Evolutionary conservation across 805 yeast genomes (phyloP).

Genomic region (Wickerhamiella cacticola): DNA sequence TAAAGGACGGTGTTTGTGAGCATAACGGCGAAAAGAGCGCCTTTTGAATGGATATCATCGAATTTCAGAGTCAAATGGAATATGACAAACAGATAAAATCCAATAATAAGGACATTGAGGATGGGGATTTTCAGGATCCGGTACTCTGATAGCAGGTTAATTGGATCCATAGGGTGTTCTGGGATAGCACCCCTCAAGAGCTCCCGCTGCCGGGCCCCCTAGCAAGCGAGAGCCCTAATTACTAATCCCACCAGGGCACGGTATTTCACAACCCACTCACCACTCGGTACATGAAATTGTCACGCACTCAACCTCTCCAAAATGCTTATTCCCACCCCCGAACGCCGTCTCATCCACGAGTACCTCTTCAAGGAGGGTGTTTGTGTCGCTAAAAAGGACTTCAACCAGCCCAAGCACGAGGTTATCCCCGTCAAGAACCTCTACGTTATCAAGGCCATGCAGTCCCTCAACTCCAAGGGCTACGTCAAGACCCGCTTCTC

Average conservation of each 20-base stretch:
- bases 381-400: slow-evolving; percentile 98
- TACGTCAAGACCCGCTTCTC: slow-evolving; percentile 99
- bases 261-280: slow-evolving; percentile 9
- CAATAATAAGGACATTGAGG: slow-evolving; percentile 29
- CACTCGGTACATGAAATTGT: neutral
- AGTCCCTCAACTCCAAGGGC: slow-evolving; percentile 97
- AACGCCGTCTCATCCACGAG: slow-evolving; percentile 98
- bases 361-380: slow-evolving; percentile 99
- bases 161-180: neutral
- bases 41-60: slow-evolving; percentile 38
- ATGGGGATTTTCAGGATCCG: slow-evolving; percentile 26
- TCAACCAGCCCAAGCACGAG: slow-evolving; percentile 94
- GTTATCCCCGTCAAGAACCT: slow-evolving; percentile 97
- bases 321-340: slow-evolving; percentile 99
- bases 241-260: slow-evolving; percentile 6
- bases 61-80: slow-evolving; percentile 28
- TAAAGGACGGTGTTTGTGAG: slow-evolving; percentile 68
- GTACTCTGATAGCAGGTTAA: slow-evolving; percentile 15
- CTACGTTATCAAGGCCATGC: slow-evolving; percentile 96
- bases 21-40: slow-evolving; percentile 65
- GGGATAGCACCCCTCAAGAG: too few relatives aligned
- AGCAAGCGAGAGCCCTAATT: neutral
- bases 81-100: slow-evolving; percentile 23
- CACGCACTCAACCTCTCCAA: slow-evolving; percentile 28
- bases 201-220: too few relatives aligned